Evolutionary conservation across 495 filamentous ascomycete genomes (phyloP), one percentile per base, ranked within the genome.

Genomic region (Cercophora sp.): DNA sequence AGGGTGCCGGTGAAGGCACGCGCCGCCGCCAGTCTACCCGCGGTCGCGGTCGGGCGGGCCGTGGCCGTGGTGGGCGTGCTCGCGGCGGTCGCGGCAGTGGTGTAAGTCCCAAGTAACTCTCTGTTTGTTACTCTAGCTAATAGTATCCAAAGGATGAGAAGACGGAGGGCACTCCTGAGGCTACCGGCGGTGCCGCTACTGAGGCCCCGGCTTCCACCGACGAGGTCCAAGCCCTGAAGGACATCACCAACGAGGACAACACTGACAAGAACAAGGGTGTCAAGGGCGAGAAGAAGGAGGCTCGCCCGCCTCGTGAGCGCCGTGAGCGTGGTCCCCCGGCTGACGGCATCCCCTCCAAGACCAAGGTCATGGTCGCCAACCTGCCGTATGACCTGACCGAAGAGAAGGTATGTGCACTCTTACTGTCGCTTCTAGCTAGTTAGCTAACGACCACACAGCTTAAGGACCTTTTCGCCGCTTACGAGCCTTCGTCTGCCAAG

Each of bases 351-450:
- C 89, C 94, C 10, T 96, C 91, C 70, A 95, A 96, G 84, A 98
- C 86, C 75, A 98, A 98, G 86, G 90, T 98, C 74, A 98, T 98
- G 93, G 93, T 98, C 59, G 93, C 93, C 58, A 98, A 98, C 78
- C 81, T 98, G 18, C 93, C 93, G 16, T 98, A 98, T 69, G 93
- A 98, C 73, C 80, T 97, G 60, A 91, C 83, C 62, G 94, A 98
- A 75, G 94, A 96, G 54, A 96, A 92, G 86, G 92, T 93, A 45
- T 16, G 50, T n/a, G n/a, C n/a, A n/a, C n/a, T n/a, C n/a, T n/a
- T n/a, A n/a, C n/a, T n/a, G n/a, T n/a, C n/a, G n/a, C n/a, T n/a
- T n/a, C n/a, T n/a, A n/a, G n/a, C n/a, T n/a, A n/a, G n/a, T n/a
- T 52, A 62, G 54, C 73, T 86, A 66, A 84, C 68, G 29, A 26